A percentile compares a stretch with the other conserved stretches of the same genome.
phyloP scores from a whole-genome alignment of 2,329 filamentous ascomycete genomes.

The Corinectria fuckeliana region DNA sequence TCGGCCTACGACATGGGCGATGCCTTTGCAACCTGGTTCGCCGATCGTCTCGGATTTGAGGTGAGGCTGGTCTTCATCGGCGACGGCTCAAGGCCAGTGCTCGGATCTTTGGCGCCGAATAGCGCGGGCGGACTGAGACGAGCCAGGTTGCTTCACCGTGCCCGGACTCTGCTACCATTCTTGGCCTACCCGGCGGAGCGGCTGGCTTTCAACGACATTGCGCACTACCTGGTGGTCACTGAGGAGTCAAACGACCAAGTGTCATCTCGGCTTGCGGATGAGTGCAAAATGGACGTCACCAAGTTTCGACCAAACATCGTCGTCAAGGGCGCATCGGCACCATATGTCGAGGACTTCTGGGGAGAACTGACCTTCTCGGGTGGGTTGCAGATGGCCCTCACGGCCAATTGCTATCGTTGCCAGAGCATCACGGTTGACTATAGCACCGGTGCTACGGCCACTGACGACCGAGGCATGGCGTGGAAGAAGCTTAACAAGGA shows the following conservation, averaged over 20 bases:
- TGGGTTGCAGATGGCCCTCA: conserved; percentile 27
- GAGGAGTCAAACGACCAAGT: conserved; percentile 34
- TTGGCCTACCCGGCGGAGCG: conserved; percentile 17
- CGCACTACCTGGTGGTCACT: conserved; percentile 34
- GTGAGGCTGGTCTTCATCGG: conserved; percentile 30
- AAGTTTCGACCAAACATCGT: conserved; percentile 37
- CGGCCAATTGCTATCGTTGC: conserved; percentile 32
- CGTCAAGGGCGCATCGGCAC: conserved; percentile 22
- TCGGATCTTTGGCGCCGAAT: conserved; percentile 34
- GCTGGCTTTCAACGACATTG: conserved; percentile 29
- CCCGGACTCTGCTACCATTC: conserved; percentile 14
- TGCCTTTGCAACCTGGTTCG: conserved; percentile 27
- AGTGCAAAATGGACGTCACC: conserved; percentile 29
- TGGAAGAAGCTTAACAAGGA: conserved; percentile 38
- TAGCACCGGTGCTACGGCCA: conserved; percentile 26
- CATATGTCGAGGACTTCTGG: conserved; percentile 34
- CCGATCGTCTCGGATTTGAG: conserved; percentile 25
- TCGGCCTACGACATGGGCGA: conserved; percentile 33
- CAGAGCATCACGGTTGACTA: conserved; percentile 38
- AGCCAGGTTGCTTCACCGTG: not conserved
- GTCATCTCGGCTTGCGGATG: conserved; percentile 19
- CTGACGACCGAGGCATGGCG: conserved; percentile 26
- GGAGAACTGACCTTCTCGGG: conserved; percentile 26
- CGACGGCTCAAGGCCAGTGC: conserved; percentile 27
- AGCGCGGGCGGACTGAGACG: conserved; percentile 24